These are phyloP conservation scores for Saccharomycopsis sp. DNA, from an alignment of 805 yeast genomes.

Conservation along the genomic window DNA sequence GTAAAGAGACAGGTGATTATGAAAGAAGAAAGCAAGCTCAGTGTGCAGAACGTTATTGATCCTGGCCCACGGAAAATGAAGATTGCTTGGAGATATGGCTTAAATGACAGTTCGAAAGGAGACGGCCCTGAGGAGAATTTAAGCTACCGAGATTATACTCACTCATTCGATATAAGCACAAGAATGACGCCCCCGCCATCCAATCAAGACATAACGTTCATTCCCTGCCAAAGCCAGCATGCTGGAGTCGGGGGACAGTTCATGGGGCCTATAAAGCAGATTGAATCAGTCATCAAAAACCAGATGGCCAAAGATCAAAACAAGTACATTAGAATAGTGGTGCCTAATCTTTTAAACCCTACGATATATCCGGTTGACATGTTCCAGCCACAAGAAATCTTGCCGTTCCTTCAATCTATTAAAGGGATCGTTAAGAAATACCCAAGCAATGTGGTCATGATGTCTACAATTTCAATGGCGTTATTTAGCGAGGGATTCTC, in stretches of 20 bases:
- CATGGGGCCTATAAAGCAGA: constrained; percentile 31
- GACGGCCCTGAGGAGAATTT: constrained; percentile 26
- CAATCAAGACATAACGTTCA: constrained; percentile 49
- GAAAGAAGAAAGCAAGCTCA: constrained; percentile 53
- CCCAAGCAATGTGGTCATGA: constrained; percentile 39
- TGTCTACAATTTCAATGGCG: constrained; percentile 56
- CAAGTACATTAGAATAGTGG: constrained; percentile 53
- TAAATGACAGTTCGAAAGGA: constrained; percentile 28
- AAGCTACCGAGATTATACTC: constrained; percentile 46
- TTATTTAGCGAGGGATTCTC: constrained; percentile 46
- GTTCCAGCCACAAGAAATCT: constrained; percentile 39
- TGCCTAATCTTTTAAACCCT: constrained; percentile 81
- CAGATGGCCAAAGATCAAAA: constrained; percentile 27
- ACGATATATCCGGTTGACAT: constrained; percentile 52
- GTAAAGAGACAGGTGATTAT: constrained; percentile 52
- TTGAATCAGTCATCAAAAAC: constrained; percentile 38
- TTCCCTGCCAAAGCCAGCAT: constrained; percentile 25
- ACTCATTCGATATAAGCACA: constrained; percentile 73
- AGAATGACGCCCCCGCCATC: constrained; percentile 62
- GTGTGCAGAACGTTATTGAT: constrained; percentile 59
- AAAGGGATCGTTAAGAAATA: constrained; percentile 45
- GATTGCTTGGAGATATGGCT: constrained; percentile 93
- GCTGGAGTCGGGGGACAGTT: neutral
- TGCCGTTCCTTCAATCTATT: constrained; percentile 58
- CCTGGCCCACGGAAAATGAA: constrained; percentile 46